These are phyloP conservation scores for Tubosaeta brunneosetosa DNA, from an alignment of 768 basidiomycete genomes.

Conservation along the genomic window DNA sequence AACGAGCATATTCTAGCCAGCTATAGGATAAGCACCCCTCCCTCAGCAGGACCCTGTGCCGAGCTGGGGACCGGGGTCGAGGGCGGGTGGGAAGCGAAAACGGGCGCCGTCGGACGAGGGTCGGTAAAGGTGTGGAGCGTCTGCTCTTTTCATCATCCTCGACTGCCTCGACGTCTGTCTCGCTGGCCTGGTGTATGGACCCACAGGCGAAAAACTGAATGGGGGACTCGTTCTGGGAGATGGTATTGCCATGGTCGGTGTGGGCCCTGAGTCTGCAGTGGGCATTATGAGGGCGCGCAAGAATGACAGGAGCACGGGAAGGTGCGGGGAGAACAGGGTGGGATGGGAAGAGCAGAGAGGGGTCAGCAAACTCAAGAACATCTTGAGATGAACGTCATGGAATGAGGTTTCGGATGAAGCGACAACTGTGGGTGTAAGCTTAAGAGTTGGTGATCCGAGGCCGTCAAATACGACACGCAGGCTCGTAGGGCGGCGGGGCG, in stretches of 20 bases:
- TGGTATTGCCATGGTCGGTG: conserved; percentile 48
- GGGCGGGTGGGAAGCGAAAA: conserved; percentile 43
- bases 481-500: conserved; percentile 70
- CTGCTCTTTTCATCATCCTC: conserved; percentile 44
- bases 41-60: conserved; percentile 85
- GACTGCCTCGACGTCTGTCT: conserved; percentile 34
- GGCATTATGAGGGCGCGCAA: conserved; percentile 68
- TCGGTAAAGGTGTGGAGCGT: neutral
- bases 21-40: too few relatives aligned
- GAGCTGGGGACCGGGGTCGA: conserved; percentile 88
- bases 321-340: conserved; percentile 67
- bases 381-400: too few relatives aligned
- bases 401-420: conserved; percentile 49
- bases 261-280: conserved; percentile 47
- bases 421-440: conserved; percentile 54
- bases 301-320: conserved; percentile 65
- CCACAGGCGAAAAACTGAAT: conserved; percentile 40
- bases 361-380: conserved; percentile 62
- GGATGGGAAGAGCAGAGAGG: conserved; percentile 64
- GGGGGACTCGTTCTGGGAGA: conserved; percentile 33
- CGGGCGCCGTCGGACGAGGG: conserved; percentile 23
- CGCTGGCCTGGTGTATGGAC: conserved; percentile 26
- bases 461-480: conserved; percentile 61
- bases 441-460: conserved; percentile 69
- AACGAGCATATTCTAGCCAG: too few relatives aligned